Evolutionary conservation across 2,329 filamentous ascomycete genomes (phyloP).

Genomic region (Colletotrichum lini): DNA sequence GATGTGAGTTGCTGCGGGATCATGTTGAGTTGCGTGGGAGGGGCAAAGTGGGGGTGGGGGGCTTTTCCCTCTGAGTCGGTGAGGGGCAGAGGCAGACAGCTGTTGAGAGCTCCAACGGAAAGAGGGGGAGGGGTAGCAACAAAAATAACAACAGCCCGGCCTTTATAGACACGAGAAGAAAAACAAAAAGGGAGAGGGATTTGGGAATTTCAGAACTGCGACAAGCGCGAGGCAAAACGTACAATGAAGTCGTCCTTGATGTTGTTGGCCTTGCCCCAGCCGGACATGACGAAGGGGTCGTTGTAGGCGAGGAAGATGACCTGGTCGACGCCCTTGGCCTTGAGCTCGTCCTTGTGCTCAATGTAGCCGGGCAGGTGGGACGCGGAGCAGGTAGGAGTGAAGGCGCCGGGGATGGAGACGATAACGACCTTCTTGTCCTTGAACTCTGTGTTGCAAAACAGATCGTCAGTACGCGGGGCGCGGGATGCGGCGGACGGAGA

Average conservation of each 20-base stretch:
- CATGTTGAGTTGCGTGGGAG: constrained; percentile 13
- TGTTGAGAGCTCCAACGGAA: constrained; percentile 22
- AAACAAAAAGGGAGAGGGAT: not conserved
- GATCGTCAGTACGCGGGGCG: not conserved
- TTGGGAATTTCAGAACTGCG: not conserved
- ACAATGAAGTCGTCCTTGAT: constrained; percentile 78
- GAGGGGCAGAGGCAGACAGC: constrained; percentile 9
- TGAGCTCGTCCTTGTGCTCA: constrained; percentile 77
- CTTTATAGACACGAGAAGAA: not conserved
- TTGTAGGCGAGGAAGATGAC: constrained; percentile 88
- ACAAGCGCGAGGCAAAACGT: constrained; percentile 46
- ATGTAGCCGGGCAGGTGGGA: constrained; percentile 87
- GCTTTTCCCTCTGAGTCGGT: constrained; percentile 35
- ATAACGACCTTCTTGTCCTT: constrained; percentile 70
- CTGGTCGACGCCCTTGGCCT: constrained; percentile 85
- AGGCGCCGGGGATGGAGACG: constrained; percentile 77
- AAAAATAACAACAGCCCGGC: not conserved
- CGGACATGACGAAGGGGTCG: constrained; percentile 89
- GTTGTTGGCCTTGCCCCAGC: constrained; percentile 90
- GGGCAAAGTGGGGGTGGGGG: constrained; percentile 34
- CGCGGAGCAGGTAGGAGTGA: constrained; percentile 89
- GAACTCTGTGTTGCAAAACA: constrained; percentile 64
- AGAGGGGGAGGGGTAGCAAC: constrained; percentile 7
- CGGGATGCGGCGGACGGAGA: constrained; percentile 1
- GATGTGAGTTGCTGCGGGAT: constrained; percentile 12